These are phyloP conservation scores for Aspergillus ochraceus DNA, from an alignment of 2,329 filamentous ascomycete species.

Conservation along the genomic window DNA sequence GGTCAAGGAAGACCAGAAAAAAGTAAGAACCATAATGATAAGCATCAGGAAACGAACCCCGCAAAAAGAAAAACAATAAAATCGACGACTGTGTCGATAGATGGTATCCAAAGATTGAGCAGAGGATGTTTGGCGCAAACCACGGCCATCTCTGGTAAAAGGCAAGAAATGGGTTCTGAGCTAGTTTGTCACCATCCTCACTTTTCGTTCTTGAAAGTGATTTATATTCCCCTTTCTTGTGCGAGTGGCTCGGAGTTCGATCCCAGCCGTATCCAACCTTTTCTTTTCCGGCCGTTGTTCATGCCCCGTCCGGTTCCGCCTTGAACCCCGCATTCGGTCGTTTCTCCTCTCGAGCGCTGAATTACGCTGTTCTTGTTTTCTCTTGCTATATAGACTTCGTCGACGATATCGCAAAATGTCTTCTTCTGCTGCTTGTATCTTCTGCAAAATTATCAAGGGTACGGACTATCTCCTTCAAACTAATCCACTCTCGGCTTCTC, in stretches of 20 bases:
- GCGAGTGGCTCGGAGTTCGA: slow-evolving; percentile 29
- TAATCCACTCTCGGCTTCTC: not conserved
- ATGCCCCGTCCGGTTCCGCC: slow-evolving; percentile 6
- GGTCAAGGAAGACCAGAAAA: not conserved
- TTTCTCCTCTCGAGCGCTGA: not conserved
- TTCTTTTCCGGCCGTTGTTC: slow-evolving; percentile 15
- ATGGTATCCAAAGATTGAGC: slow-evolving; percentile 57
- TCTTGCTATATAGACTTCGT: not conserved
- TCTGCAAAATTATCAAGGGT: slow-evolving; percentile 98
- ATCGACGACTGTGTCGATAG: slow-evolving; percentile 48
- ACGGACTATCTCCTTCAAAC: slow-evolving; percentile 9
- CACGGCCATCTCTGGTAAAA: slow-evolving; percentile 81
- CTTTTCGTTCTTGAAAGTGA: not conserved
- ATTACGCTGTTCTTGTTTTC: not conserved
- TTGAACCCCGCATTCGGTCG: slow-evolving; percentile 18
- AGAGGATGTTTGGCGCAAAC: slow-evolving; percentile 61
- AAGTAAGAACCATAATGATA: not conserved
- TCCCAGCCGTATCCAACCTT: slow-evolving; percentile 9
- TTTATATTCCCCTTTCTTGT: slow-evolving; percentile 7
- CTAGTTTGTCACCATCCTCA: slow-evolving; percentile 69
- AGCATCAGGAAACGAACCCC: not conserved
- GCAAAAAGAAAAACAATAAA: slow-evolving; percentile 32
- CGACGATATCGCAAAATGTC: slow-evolving; percentile 24
- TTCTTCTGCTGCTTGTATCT: slow-evolving; percentile 71
- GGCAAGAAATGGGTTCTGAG: slow-evolving; percentile 73